Evolutionary conservation across 2,329 filamentous ascomycete species (phyloP).

Genomic region (Chaetomium globosum): DNA sequence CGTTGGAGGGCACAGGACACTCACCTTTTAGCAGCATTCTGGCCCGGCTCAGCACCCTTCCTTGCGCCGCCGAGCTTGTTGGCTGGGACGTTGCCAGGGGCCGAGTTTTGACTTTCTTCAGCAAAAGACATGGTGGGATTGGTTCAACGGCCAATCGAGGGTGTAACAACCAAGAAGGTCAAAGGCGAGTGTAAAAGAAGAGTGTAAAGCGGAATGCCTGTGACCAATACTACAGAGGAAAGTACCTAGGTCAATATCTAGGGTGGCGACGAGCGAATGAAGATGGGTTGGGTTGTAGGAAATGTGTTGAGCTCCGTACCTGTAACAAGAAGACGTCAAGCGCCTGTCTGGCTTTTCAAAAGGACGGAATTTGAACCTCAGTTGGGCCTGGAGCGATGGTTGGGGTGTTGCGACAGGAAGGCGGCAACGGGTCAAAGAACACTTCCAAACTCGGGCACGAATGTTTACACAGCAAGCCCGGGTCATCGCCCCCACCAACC

Average conservation of each 20-base stretch:
- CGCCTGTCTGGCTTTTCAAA: background rate
- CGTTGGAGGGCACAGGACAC: constrained; percentile 27
- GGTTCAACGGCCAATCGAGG: constrained; percentile 7
- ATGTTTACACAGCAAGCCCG: constrained; percentile 34
- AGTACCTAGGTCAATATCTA: constrained; percentile 28
- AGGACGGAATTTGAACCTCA: constrained; percentile 1
- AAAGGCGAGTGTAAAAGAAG: constrained; percentile 18
- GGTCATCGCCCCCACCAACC: constrained; percentile 26
- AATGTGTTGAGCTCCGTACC: constrained; percentile 24
- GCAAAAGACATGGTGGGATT: constrained; percentile 54
- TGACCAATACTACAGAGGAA: constrained; percentile 25
- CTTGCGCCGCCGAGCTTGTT: constrained; percentile 64
- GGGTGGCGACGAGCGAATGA: constrained; percentile 15
- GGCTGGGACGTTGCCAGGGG: constrained; percentile 62
- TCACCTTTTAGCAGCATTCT: constrained; percentile 78
- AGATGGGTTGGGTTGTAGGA: constrained; percentile 12
- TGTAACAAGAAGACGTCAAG: constrained; percentile 28
- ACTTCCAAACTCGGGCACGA: constrained; percentile 23
- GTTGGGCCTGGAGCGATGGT: constrained; percentile 23
- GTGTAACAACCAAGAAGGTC: constrained; percentile 8
- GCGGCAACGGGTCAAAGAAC: constrained; percentile 16
- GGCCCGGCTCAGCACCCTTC: constrained; percentile 62
- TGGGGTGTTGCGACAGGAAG: constrained; percentile 12
- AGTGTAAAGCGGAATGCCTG: constrained; percentile 24
- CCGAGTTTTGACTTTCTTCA: constrained; percentile 69